These are phyloP conservation scores for Pythium oligandrum DNA, from an alignment of 352 stramenopile genomes.

Conservation along the genomic window DNA sequence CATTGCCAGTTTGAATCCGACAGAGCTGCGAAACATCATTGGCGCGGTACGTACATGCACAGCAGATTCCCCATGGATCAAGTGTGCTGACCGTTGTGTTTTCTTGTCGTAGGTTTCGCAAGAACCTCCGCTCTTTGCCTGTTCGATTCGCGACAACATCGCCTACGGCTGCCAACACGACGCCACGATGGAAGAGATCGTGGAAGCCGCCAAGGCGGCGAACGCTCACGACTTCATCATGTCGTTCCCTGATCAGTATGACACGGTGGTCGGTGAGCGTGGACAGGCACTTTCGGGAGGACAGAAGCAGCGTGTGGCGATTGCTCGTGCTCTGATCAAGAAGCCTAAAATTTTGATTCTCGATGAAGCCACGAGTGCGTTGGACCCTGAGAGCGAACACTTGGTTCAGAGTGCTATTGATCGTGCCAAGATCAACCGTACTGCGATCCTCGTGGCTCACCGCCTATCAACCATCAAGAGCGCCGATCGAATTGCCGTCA, in stretches of 20 bases:
- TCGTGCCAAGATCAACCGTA: constrained; percentile 83
- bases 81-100: constrained; percentile 40
- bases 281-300: constrained; percentile 67
- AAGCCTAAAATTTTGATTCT: constrained; percentile 73
- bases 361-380: constrained; percentile 71
- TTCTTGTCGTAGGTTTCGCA: constrained; percentile 33
- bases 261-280: constrained; percentile 72
- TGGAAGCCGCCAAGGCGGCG: constrained; percentile 55
- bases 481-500: constrained; percentile 89
- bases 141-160: constrained; percentile 75
- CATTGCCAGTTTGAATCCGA: constrained; percentile 44
- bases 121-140: constrained; percentile 69
- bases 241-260: constrained; percentile 69
- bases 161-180: constrained; percentile 57
- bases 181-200: constrained; percentile 47
- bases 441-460: constrained; percentile 96
- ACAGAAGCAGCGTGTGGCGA: constrained; percentile 79
- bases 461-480: constrained; percentile 92
- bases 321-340: constrained; percentile 70
- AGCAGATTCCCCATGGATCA: background rate
- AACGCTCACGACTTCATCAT: constrained; percentile 81
- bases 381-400: constrained; percentile 72
- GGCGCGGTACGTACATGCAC: constrained; percentile 29
- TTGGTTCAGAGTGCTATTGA: constrained; percentile 77
- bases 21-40: constrained; percentile 55